Evolutionary conservation across 192 early-diverging fungal species (phyloP).

Genomic region (Geranomyces variabilis): DNA sequence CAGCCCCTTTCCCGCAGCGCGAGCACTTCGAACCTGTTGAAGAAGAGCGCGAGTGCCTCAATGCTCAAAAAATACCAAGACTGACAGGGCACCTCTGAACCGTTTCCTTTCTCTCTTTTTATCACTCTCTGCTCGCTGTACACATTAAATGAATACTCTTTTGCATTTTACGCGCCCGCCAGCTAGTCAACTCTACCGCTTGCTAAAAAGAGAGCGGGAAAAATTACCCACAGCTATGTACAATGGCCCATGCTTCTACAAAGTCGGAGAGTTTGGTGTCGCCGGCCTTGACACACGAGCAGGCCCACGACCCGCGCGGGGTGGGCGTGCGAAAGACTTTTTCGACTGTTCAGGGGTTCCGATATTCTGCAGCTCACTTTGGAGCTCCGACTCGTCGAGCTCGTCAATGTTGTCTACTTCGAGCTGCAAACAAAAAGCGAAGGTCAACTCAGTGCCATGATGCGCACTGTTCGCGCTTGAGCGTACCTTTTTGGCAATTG

Average conservation of each 20-base stretch:
- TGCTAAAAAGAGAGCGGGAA: too few relatives aligned
- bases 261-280: slow-evolving; percentile 22
- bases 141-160: too few relatives aligned
- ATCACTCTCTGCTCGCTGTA: too few relatives aligned
- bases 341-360: not conserved
- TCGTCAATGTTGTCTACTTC: slow-evolving; percentile 40
- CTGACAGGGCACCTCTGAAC: too few relatives aligned
- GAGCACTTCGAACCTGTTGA: slow-evolving; percentile 18
- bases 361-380: not conserved
- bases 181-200: too few relatives aligned
- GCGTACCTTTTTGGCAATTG: slow-evolving; percentile 63
- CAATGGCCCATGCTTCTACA: slow-evolving; percentile 9
- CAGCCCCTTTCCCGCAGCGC: slow-evolving; percentile 6
- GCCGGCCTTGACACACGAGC: slow-evolving; percentile 24
- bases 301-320: slow-evolving; percentile 34
- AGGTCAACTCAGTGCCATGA: not conserved
- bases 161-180: too few relatives aligned
- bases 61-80: slow-evolving; percentile 18
- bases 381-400: slow-evolving; percentile 19
- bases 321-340: slow-evolving; percentile 37
- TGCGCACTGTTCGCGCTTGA: not conserved
- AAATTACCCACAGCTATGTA: too few relatives aligned
- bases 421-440: slow-evolving; percentile 10
- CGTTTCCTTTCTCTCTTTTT: too few relatives aligned
- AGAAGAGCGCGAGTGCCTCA: slow-evolving; percentile 21